Evolutionary conservation across 345 rosid species (phyloP), one percentile per base, ranked within the genome.

Genomic region (Eucalyptus fibrosa): DNA sequence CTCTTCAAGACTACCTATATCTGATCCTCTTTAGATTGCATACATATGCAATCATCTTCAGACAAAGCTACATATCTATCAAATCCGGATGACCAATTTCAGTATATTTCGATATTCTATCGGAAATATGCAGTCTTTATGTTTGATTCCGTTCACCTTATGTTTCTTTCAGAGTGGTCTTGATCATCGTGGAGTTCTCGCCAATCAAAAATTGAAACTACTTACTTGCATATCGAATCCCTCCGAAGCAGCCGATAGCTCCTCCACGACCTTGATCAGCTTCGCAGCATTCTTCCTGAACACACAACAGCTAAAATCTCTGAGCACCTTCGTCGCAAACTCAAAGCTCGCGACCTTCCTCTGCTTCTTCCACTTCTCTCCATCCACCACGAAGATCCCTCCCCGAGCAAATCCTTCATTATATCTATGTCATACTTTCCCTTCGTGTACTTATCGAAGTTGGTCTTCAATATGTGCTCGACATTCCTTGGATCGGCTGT

Each of bases 301-400:
- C 62, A 96, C 97, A 28, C 90, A 89, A 69, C 97, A 94, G 90
- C 97, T 96, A 86, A 94, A 96, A 9, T 95, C 98, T 89, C 98
- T 91, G 12, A 97, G 93, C 49, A 95, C 96, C 53, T 94, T 94
- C 0, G 98, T 92, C 1, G 97, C 95, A 87, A 97, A 97, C 93
- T 97, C 97, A n/a, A 90, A 93, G 90, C 97, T 97, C 3, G 97
- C 94, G 6, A 95, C 93, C 94, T 96, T 97, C 90, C 99, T 93
- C 92, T 97, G 99, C 44, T 95, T 96, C 91, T 89, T 91, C 99
- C 99, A 97, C 89, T 93, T 96, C 8, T 95, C 97, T 34, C 99
- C 99, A 89, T 97, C 96, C 53, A 92, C 98, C 26, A 90, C 91
- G 32, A 96, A 96, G 5, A 97, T 96, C n/a, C 99, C n/a, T 94